Evolutionary conservation across 768 basidiomycete species (phyloP).

Genomic region (Agrocybe praecox): DNA sequence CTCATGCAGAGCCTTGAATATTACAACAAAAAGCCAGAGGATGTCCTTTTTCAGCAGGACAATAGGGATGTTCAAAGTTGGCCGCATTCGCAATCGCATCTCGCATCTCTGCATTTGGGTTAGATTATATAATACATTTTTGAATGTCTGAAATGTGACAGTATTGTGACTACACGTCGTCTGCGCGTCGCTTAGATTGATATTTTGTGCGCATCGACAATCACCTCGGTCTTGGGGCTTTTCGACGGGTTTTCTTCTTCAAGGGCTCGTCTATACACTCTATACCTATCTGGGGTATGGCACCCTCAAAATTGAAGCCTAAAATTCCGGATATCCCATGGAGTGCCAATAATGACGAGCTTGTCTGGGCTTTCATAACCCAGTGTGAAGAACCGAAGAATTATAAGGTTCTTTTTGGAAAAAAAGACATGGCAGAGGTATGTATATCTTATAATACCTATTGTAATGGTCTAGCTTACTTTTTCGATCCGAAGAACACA

Average conservation of each 20-base stretch:
- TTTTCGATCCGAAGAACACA: conserved; percentile 22
- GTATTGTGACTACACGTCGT: background rate
- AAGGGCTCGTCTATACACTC: too few relatives aligned
- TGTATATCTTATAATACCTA: background rate
- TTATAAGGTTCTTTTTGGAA: background rate
- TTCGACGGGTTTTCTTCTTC: background rate
- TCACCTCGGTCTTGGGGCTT: background rate
- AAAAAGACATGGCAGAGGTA: background rate
- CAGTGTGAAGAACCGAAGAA: background rate
- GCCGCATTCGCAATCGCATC: background rate
- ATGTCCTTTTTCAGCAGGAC: too few relatives aligned
- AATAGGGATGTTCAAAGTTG: conserved; percentile 2
- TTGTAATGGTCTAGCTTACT: background rate
- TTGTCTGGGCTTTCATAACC: background rate
- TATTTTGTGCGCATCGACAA: background rate
- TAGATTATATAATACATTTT: background rate
- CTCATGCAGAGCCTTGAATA: too few relatives aligned
- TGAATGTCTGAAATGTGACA: background rate
- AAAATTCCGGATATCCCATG: background rate
- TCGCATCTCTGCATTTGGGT: conserved; percentile 1
- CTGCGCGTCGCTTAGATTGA: background rate
- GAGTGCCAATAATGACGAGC: background rate
- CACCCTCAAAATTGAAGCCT: too few relatives aligned
- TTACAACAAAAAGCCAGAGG: too few relatives aligned
- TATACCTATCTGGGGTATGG: too few relatives aligned